Evolutionary conservation across 2,329 filamentous ascomycete genomes (phyloP), one percentile per base, ranked within the genome.

Genomic region (Phyllosticta citribraziliensis): DNA sequence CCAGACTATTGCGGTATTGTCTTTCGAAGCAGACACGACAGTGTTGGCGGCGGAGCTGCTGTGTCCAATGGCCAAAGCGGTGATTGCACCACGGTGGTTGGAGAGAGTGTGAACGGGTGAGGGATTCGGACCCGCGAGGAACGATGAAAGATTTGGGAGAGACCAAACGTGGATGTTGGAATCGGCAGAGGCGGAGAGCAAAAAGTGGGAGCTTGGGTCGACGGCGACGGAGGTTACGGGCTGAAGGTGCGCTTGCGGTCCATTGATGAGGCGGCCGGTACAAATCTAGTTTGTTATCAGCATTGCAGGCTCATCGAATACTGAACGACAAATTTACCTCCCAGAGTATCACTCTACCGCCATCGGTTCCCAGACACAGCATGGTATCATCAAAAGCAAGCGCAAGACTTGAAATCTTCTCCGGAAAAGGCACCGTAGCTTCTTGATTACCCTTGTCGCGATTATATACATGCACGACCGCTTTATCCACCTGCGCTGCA

Each of bases 81-180:
- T 93, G 73, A 92, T 86, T 70, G 82, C 88, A 64, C 84, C 86
- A 35, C 88, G 83, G 72, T 95, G 90, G 66, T 88, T 87, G 27
- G 88, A 85, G 63, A 99, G 84, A 4, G 88, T 92, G 63, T 85
- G 82, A 56, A 91, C 78, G 2, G 93, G 92, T 66, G 91, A 85
- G 20, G 73, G 76, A n/a, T 73, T 66, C 19, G 73, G 70, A 19
- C 75, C 69, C 55, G 73, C 72, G 3, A 78, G 76, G 69, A 87
- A 86, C 4, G 84, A 84, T 2, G 97, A 80, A 11, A 97, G 82
- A 24, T 82, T 81, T 3, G 88, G 80, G 58, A 97, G 75, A 1
- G 90, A 90, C 94, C 94, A 99, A 63, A 97, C 87, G 74, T 96
- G 90, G 64, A 97, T 82, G 72, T 90, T 96, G 57, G 91, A 89